Base-by-base conservation (phyloP, 495 filamentous ascomycete species). In the Neurospora sp. region DNA sequence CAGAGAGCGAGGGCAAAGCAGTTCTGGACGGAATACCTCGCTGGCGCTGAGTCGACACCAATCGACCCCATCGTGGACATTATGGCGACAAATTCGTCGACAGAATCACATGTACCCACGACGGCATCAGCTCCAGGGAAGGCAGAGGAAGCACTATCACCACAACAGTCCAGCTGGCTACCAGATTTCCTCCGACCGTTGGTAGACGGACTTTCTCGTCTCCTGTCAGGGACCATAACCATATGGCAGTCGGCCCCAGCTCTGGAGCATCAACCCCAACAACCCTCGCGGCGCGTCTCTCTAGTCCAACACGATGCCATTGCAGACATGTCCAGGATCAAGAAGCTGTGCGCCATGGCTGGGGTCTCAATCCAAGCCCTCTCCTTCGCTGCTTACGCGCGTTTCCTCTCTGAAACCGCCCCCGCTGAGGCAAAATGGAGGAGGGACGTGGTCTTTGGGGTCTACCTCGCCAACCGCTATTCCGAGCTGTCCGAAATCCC, bases 11-110 rank as follows among this genome's bases (percentile, higher is more conserved):
- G 76, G 77, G 47, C 69, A 76, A 47, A 69, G 47, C 9, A 71
- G 27, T 91, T 91, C 79, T 91, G 90, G 90, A 83, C 75, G 3
- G 73, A 75, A 6, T 90, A 91, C 75, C 82, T 90, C 40, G 65
- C 68, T 18, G 78, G 74, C 4, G 74, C 40, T 0, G 20, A 71
- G 5, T n/a, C 73, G 3, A 18, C 65, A 2, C 22, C 47, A 10
- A 18, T 18, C 0, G 22, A 59, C 47, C 47, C 4, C 10, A 27
- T 5, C 1, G 3, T 5, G 45, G 20, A 53, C 20, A 1, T 12
- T 22, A 1, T 22, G 9, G 45, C 20, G 8, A 10, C 44, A 9
- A 1, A 1, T 22, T 4, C 42, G n/a, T 7, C 44, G n/a, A 12
- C n/a, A 22, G n/a, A 3, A 47, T 22, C 10, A 27, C 9, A 22